These are phyloP conservation scores for Pythium utonaiense DNA, from an alignment of 352 stramenopile species.

Conservation along the genomic window DNA sequence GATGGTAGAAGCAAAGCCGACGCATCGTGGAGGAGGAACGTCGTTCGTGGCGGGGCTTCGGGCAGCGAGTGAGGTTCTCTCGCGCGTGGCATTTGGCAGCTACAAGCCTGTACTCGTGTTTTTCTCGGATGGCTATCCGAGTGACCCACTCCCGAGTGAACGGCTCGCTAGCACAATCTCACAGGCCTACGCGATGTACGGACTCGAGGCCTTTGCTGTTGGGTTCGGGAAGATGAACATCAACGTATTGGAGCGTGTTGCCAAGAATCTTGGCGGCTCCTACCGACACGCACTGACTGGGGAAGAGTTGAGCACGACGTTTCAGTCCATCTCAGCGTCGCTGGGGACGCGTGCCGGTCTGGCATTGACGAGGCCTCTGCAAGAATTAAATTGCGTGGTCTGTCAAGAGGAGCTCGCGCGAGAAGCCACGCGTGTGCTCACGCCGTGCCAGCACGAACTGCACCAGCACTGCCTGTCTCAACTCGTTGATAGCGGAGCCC, in stretches of 20 bases:
- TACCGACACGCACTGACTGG: constrained; percentile 63
- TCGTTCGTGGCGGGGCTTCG: constrained; percentile 51
- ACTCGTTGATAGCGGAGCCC: constrained; percentile 3
- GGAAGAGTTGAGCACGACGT: constrained; percentile 70
- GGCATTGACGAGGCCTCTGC: constrained; percentile 48
- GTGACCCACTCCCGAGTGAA: constrained; percentile 39
- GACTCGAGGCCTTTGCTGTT: constrained; percentile 56
- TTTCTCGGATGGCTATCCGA: constrained; percentile 71
- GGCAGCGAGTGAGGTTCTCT: constrained; percentile 62
- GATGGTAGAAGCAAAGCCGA: constrained; percentile 27
- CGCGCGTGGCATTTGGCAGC: constrained; percentile 46
- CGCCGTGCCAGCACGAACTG: constrained; percentile 44
- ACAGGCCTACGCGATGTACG: constrained; percentile 55
- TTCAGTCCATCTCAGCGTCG: constrained; percentile 72
- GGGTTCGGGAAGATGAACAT: constrained; percentile 74
- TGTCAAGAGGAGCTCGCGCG: constrained; percentile 54
- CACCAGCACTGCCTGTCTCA: constrained; percentile 37
- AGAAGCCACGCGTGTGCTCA: constrained; percentile 41
- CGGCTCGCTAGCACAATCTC: constrained; percentile 51
- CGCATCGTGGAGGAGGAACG: constrained; percentile 46
- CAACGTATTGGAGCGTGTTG: constrained; percentile 48
- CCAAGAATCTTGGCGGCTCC: constrained; percentile 45
- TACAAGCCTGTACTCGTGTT: constrained; percentile 76
- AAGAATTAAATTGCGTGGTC: constrained; percentile 61
- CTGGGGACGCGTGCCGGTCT: constrained; percentile 55